Base-by-base conservation (phyloP, 2,329 filamentous ascomycete species). In the Sphaerulina vaccinii region DNA sequence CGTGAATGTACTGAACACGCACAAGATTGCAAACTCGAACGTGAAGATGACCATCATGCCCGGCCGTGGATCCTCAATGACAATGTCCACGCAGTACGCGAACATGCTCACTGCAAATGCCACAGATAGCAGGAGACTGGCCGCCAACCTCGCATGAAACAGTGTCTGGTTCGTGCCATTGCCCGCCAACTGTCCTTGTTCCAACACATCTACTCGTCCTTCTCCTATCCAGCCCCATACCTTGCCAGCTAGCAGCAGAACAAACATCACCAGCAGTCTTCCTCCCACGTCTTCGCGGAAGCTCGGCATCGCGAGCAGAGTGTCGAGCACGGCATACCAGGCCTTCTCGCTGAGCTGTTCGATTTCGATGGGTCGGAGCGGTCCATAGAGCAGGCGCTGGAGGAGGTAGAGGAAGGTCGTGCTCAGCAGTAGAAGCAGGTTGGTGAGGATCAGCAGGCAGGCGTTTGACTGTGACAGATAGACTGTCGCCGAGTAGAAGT, bases 11-110 rank as follows among this genome's bases (percentile, higher is more conserved):
- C 92, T 95, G 45, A 85, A 85, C 8, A 95, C 86, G 2, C 84
- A 79, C 54, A 97, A 75, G 37, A 99, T 85, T 32, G 92, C 91
- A 67, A 97, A 97, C 70, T 99, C 93, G 63, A 99, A 99, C 5
- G 95, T 84, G 66, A 99, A 99, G 90, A 99, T 97, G 57, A 99
- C 90, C 90, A 97, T 99, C 88, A 99, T 97, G 53, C 95, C 93
- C 0, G 92, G 90, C n/a, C 87, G 81, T 2, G 92, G 89, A 67
- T 95, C 85, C 52, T 88, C 84, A 43, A 96, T 84, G 24, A 97
- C 91, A 0, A 87, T 89, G 22, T 84, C 82, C 55, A 95, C 79
- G 52, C 87, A 86, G 69, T 96, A 96, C 42, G 79, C 80, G 59
- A 96, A 83, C 73, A 99, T 84, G 68, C 80, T 86, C 19, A 84